These are phyloP conservation scores for Grosmannia huntii DNA, from an alignment of 2,329 filamentous ascomycete species.

Conservation along the genomic window DNA sequence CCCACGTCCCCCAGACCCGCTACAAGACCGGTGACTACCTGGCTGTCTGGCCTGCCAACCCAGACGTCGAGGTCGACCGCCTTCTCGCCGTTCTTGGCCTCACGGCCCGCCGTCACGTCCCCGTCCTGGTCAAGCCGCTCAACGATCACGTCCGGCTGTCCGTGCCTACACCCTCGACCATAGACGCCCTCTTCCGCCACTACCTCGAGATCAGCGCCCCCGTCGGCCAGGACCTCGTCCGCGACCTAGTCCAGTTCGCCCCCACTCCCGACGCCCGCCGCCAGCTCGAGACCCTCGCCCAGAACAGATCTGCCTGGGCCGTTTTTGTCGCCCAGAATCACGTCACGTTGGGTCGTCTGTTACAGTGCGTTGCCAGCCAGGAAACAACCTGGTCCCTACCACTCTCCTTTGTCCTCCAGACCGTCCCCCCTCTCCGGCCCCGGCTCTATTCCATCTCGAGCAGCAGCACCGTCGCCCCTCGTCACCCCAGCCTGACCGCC, in stretches of 20 bases:
- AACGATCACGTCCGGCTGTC: background rate
- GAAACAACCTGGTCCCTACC: background rate
- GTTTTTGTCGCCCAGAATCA: background rate
- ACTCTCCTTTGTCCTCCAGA: background rate
- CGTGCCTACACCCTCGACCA: background rate
- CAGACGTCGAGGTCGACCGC: conserved; percentile 19
- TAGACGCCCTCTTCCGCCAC: background rate
- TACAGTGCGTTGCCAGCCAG: background rate
- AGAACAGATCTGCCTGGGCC: background rate
- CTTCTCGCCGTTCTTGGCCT: background rate
- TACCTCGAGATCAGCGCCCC: background rate
- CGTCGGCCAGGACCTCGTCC: background rate
- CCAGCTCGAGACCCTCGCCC: background rate
- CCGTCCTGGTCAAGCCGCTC: background rate
- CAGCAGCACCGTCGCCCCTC: background rate
- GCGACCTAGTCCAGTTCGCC: background rate
- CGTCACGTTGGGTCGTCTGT: background rate
- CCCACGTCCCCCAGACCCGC: conserved; percentile 15
- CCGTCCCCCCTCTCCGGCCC: background rate
- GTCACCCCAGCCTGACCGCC: background rate
- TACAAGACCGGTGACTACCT: conserved; percentile 29
- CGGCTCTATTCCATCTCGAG: background rate
- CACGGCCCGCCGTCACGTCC: background rate
- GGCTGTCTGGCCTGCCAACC: conserved; percentile 26
- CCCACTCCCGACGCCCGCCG: background rate